Conservation (phyloP, 1,284 basidiomycete genomes). For the Marasmius sp. region DNA sequence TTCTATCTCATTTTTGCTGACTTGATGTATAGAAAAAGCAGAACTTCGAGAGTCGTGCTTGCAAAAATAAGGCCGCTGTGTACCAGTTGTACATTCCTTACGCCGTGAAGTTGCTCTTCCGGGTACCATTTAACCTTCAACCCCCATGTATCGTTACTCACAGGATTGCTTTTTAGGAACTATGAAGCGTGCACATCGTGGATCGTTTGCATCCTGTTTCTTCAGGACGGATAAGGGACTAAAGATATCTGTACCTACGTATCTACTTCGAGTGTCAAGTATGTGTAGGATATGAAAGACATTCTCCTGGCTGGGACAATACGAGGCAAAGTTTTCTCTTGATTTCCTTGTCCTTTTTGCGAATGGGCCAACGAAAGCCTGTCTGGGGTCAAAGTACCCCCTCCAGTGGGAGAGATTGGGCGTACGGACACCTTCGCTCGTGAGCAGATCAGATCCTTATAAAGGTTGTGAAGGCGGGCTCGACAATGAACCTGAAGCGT, state of each 20-base stretch:
- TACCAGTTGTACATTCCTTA: conserved; percentile 92
- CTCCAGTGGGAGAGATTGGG: too few species aligned
- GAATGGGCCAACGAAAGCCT: too few species aligned
- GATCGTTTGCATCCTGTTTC: conserved; percentile 82
- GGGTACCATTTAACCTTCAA: conserved; percentile 46
- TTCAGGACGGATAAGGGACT: conserved; percentile 78
- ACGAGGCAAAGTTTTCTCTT: too few species aligned
- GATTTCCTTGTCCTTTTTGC: too few species aligned
- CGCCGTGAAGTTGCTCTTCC: conserved; percentile 90
- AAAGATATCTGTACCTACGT: conserved; percentile 22
- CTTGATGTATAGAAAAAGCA: conserved; percentile 69
- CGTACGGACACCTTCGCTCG: too few species aligned
- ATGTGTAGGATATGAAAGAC: too few species aligned
- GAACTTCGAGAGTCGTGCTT: conserved; percentile 87
- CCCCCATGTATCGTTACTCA: background rate
- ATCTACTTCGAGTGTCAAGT: conserved; percentile 20
- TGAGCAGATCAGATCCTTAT: too few species aligned
- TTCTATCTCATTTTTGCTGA: too few species aligned
- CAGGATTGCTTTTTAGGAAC: conserved; percentile 50
- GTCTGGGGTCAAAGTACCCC: too few species aligned
- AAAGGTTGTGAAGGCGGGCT: too few species aligned
- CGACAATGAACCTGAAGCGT: too few species aligned
- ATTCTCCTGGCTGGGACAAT: too few species aligned
- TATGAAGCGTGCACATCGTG: conserved; percentile 92
- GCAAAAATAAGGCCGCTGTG: conserved; percentile 93